phyloP scores from a whole-genome alignment of 2,329 filamentous ascomycete genomes.

The Colletotrichum liriopes region DNA sequence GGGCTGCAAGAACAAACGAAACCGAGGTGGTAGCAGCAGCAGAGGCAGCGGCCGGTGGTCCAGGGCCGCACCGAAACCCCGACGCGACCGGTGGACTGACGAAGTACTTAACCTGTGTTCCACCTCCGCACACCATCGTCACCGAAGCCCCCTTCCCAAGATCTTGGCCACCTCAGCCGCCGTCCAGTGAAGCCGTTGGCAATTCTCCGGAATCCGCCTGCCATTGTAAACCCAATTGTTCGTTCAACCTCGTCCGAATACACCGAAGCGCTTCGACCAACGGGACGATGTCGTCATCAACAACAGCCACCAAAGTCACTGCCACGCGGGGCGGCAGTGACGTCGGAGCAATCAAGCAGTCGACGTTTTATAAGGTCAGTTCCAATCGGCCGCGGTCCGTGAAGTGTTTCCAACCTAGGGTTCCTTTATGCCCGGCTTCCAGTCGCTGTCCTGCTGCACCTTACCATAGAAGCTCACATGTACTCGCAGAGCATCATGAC shows the following conservation, averaged over 20 bases:
- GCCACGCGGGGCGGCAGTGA: conserved; percentile 34
- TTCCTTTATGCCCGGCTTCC: not conserved
- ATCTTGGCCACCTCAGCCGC: not conserved
- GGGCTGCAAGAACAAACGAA: conserved; percentile 5
- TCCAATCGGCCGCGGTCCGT: not conserved
- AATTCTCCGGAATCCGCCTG: not conserved
- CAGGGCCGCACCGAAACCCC: conserved; percentile 25
- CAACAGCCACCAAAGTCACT: conserved; percentile 40
- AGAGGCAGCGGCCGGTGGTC: conserved; percentile 13
- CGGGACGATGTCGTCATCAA: conserved; percentile 43
- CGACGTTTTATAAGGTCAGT: conserved; percentile 47
- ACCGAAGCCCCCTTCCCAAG: not conserved
- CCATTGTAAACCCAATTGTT: not conserved
- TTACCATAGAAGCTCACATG: not conserved
- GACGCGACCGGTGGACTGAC: conserved; percentile 16
- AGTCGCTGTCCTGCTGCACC: not conserved
- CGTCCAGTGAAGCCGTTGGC: not conserved
- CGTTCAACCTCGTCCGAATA: not conserved
- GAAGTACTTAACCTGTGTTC: conserved; percentile 29
- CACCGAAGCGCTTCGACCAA: conserved; percentile 1
- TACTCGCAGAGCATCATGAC: conserved; percentile 67
- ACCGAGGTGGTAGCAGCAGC: conserved; percentile 11
- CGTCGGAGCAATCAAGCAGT: conserved; percentile 36
- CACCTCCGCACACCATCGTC: conserved; percentile 24
- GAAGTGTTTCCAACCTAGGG: not conserved